Evolutionary conservation across 176 grass and related monocot genomes (phyloP).

Genomic region (Oryza australiensis): DNA sequence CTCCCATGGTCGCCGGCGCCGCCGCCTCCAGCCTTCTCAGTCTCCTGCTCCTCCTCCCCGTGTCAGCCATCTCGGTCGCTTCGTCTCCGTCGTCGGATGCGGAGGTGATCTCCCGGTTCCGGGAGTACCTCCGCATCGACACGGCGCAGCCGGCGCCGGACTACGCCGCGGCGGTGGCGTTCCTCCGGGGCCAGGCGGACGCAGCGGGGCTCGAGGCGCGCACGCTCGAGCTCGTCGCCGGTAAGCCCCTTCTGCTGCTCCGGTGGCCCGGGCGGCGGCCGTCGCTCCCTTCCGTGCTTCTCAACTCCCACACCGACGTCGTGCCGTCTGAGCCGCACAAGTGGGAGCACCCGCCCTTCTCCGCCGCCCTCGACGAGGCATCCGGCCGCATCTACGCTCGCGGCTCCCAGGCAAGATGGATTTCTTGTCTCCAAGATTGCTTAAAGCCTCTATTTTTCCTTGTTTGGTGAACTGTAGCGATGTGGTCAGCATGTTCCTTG

Average conservation of each 20-base stretch:
- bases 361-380: constrained; percentile 58
- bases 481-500: not conserved
- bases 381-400: constrained; percentile 79
- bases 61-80: not conserved
- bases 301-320: constrained; percentile 98
- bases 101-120: constrained; percentile 73
- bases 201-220: constrained; percentile 59
- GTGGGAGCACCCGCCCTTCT: constrained; percentile 86
- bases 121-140: constrained; percentile 95
- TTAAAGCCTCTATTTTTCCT: not conserved
- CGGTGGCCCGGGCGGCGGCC: constrained; percentile 68
- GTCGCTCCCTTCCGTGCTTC: constrained; percentile 66
- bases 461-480: not conserved
- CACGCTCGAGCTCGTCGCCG: constrained; percentile 63
- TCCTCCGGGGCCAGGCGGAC: constrained; percentile 54
- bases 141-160: constrained; percentile 81
- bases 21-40: constrained; percentile 6
- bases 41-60: constrained; percentile 30
- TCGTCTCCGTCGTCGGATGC: constrained; percentile 49
- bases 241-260: constrained; percentile 81
- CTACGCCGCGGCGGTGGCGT: constrained; percentile 64
- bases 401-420: constrained; percentile 65
- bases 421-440: not conserved
- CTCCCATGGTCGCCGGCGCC: constrained; percentile 24
- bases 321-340: constrained; percentile 84